Evolutionary conservation across 257 asterid genomes (phyloP).

Genomic region (Solanum infundibuliforme): DNA sequence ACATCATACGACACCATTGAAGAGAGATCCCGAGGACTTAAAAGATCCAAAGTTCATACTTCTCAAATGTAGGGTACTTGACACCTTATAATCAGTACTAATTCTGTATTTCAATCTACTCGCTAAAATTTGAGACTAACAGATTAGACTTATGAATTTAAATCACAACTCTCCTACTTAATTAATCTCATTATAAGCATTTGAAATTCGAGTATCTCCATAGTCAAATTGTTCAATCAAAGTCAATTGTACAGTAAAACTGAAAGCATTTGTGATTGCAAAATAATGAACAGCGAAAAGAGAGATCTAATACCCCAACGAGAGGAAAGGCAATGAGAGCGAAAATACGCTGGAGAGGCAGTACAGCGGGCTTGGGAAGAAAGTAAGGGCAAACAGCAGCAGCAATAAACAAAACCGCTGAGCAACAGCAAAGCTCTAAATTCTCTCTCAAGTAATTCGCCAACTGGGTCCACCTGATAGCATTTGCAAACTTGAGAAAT

Average conservation of each 20-base stretch:
- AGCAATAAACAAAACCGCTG: conserved; percentile 63
- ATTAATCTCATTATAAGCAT: not conserved
- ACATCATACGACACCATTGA: not conserved
- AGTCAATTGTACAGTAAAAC: not conserved
- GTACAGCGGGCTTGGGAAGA: conserved; percentile 44
- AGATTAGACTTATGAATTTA: not conserved
- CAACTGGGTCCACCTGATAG: conserved; percentile 50
- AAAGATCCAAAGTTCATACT: not conserved
- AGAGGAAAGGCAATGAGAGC: conserved; percentile 74
- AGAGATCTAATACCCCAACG: conserved; percentile 57
- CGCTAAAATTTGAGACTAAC: not conserved
- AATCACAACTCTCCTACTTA: not conserved
- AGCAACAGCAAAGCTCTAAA: conserved; percentile 80
- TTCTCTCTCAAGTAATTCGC: conserved; percentile 73
- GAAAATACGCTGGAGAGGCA: conserved; percentile 51
- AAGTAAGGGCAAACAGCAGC: conserved; percentile 72
- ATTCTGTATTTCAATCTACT: not conserved
- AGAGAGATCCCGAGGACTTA: not conserved
- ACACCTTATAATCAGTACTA: not conserved
- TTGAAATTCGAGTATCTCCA: not conserved
- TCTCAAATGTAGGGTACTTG: not conserved
- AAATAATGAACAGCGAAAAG: not conserved
- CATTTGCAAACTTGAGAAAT: conserved; percentile 52
- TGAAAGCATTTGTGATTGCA: not conserved
- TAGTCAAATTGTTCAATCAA: not conserved